Base-by-base conservation (phyloP, 164 flowering plant species). In the Litsea cubeba region DNA sequence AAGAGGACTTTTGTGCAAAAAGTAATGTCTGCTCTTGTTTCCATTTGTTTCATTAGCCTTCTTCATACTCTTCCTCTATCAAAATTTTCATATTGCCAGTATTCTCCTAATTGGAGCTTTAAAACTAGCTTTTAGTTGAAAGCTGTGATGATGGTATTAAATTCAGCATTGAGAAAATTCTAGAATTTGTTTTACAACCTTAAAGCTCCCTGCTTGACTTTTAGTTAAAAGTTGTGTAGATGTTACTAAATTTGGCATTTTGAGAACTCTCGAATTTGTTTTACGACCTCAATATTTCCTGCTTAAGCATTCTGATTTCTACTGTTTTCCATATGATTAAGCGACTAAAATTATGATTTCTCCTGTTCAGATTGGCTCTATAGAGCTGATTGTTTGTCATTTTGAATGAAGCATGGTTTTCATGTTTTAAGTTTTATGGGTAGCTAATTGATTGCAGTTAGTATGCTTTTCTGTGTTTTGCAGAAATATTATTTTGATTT, bases 401-500 rank as follows among this genome's bases (percentile, higher is more conserved):
- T 68, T 26, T 35, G 49, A 46, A 68, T 46, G 23, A 7, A 40
- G 24, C 25, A 40, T 12, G 3, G 10, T 74, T 74, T 74, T 58
- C 50, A 62, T 68, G 28, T 25, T 46, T 68, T 5, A 5, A 46
- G 17, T 49, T 74, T 57, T 17, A 10, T n/a, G 68, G 12, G 18
- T 23, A 46, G 28, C 66, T 57, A 40, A 65, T 76, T 73, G 68
- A 69, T 20, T 74, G 62, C 32, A 69, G 50, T 69, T 54, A n/a
- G 58, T 76, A 17, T 71, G 68, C 62, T 79, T 62, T 64, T 25
- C 64, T 26, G 12, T 71, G 40, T 79, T 12, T 74, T 87, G 88
- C 94, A 95, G 97, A 86, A 83, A 83, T 71, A 50, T 63, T 90
- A 85, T 78, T 69, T 80, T 50, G 80, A 79, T 8, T 82, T 74